Base-by-base conservation (phyloP, 371 early-diverging fungal genomes). In the Saksenaea oblongispora region DNA sequence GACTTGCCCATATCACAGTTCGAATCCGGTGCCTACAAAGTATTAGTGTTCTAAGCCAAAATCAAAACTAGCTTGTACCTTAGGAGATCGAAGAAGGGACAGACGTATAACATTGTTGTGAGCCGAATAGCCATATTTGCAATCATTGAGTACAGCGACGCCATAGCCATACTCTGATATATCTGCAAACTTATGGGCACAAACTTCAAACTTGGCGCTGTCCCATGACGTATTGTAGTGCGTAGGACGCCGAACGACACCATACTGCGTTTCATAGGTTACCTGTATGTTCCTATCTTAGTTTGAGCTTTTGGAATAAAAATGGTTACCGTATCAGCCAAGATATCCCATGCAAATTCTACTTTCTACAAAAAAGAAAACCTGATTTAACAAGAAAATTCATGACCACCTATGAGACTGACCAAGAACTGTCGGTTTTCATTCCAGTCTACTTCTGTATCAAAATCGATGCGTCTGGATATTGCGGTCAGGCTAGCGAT, bases 151-250 rank as follows among this genome's bases (percentile, higher is more conserved):
- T 34, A 96, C 67, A 0, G 96, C 88, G 9, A 95, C 90, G 18
- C 98, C 98, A 74, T 91, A 95, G 0, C 95, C 96, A 62, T 79
- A 89, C 70, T 98, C 96, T 0, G 93, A 92, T 17, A 94, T 77
- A 62, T 96, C 97, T 5, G 89, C 95, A 79, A 90, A 97, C 72
- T 93, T 94, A 83, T 98, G 98, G 0, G 89, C 95, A 63, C 94
- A 94, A 4, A 96, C 96, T 76, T 97, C 97, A 71, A 98, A 98
- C 59, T 92, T 91, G 22, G 97, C 96, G 65, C 91, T 73, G 58
- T 96, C 96, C 90, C 94, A 95, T 53, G 88, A 84, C 1, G 92
- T 97, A 71, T 97, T 98, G 79, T 80, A 91, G 58, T 95, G 95
- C 2, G 97, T 96, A 0, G 97, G 95, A 10, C 98, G 80, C 66